Evolutionary conservation across 2,329 filamentous ascomycete species (phyloP).

Genomic region (Aspergillus brasiliensis): DNA sequence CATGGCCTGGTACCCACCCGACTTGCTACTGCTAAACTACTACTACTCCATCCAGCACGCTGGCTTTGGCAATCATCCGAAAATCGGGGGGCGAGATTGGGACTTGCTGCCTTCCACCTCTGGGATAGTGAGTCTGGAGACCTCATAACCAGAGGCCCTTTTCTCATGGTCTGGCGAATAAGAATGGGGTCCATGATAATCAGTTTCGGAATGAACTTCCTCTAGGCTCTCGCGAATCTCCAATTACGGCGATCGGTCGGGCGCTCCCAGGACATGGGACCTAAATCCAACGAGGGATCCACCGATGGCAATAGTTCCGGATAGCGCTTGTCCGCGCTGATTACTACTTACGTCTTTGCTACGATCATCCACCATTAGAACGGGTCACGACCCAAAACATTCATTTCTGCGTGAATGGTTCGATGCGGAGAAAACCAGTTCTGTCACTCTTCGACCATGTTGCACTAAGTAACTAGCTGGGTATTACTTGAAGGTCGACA

Average conservation of each 20-base stretch:
- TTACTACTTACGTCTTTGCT: not conserved
- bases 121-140: not conserved
- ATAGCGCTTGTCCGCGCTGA: slow-evolving; percentile 16
- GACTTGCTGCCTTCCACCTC: not conserved
- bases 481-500: no score
- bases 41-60: not conserved
- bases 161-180: slow-evolving; percentile 1
- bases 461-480: not conserved
- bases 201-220: slow-evolving; percentile 5
- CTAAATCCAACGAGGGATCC: slow-evolving; percentile 14
- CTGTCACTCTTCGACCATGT: not conserved
- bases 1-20: not conserved
- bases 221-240: slow-evolving; percentile 5
- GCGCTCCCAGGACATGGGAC: slow-evolving; percentile 12
- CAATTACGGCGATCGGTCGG: slow-evolving; percentile 19
- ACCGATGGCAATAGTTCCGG: slow-evolving; percentile 22
- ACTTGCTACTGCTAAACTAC: not conserved
- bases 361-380: slow-evolving; percentile 3
- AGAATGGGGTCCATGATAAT: slow-evolving; percentile 4
- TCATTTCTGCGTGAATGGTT: slow-evolving; percentile 13
- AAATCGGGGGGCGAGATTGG: not conserved
- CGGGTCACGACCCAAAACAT: slow-evolving; percentile 8
- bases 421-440: slow-evolving; percentile 16
- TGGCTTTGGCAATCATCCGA: not conserved
- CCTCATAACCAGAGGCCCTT: not conserved